Percentiles rank a stretch among this genome's conserved stretches.
phyloP scores from a whole-genome alignment of 2,329 filamentous ascomycete species.

The Periconia macrospinosa region DNA sequence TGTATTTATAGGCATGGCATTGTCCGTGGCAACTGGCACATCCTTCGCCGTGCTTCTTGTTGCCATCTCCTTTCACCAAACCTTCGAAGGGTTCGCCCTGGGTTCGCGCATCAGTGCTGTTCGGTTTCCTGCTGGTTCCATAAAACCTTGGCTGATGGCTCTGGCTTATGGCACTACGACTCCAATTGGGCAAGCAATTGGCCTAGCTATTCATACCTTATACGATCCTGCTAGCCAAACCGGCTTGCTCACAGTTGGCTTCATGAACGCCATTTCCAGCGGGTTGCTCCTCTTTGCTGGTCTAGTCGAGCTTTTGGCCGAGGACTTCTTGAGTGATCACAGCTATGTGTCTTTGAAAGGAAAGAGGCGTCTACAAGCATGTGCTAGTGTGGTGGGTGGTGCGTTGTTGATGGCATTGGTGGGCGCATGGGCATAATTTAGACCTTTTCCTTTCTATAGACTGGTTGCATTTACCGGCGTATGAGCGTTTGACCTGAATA shows the following conservation, averaged over 20 bases:
- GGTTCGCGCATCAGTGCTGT: conserved; percentile 72
- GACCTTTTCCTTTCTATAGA: neutral
- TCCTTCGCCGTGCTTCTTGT: conserved; percentile 68
- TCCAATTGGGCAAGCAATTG: conserved; percentile 54
- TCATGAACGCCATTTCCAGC: conserved; percentile 54
- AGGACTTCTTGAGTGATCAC: conserved; percentile 62
- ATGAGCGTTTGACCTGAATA: neutral
- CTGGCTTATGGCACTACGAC: conserved; percentile 64
- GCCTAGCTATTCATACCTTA: conserved; percentile 52
- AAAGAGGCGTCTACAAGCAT: conserved; percentile 62
- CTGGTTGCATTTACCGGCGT: conserved; percentile 1
- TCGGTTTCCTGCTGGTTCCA: conserved; percentile 69
- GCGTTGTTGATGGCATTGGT: conserved; percentile 67
- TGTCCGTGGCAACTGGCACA: conserved; percentile 67
- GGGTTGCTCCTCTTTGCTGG: conserved; percentile 54
- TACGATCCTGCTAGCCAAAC: conserved; percentile 54
- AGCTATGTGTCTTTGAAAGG: conserved; percentile 64
- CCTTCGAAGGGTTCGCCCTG: conserved; percentile 69
- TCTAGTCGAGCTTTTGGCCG: conserved; percentile 53
- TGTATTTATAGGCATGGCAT: conserved; percentile 73
- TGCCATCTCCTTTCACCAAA: conserved; percentile 73
- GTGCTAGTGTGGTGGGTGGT: conserved; percentile 62
- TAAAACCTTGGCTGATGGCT: conserved; percentile 73
- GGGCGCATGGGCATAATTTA: conserved; percentile 62
- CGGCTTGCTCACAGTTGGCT: conserved; percentile 53